phyloP scores from a whole-genome alignment of 306 rosid genomes.

The Vicia sativa region DNA sequence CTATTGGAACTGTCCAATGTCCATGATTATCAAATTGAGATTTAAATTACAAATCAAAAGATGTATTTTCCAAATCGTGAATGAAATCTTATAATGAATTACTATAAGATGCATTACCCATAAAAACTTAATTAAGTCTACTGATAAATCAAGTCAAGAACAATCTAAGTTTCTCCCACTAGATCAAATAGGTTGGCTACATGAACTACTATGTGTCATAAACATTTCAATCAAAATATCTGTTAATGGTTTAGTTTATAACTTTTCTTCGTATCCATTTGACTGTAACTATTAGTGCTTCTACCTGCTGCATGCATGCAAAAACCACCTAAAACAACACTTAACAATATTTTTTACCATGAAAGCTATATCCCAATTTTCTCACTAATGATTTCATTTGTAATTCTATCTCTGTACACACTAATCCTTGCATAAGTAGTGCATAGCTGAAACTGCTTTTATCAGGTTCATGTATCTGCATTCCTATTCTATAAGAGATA shows the following conservation, averaged over 20 bases:
- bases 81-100: neutral
- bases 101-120: neutral
- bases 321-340: neutral
- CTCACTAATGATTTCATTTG: neutral
- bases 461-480: conserved; percentile 15
- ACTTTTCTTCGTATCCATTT: neutral
- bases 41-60: neutral
- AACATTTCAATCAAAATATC: neutral
- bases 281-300: neutral
- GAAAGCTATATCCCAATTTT: neutral
- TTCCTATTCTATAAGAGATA: neutral
- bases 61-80: neutral
- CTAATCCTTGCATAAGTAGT: conserved; percentile 7
- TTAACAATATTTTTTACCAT: neutral
- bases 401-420: neutral
- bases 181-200: neutral
- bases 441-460: conserved; percentile 18
- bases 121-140: too few species aligned
- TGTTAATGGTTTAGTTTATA: neutral
- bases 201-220: neutral
- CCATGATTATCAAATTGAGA: too few species aligned
- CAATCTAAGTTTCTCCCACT: neutral
- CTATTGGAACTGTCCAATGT: conserved; percentile 1
- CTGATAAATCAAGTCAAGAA: too few species aligned
- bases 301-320: neutral